Percentiles rank a stretch among this genome's conserved stretches.
Evolutionary conservation across 2,329 filamentous ascomycete genomes (phyloP).

Genomic region (Trichoderma oligosporum): DNA sequence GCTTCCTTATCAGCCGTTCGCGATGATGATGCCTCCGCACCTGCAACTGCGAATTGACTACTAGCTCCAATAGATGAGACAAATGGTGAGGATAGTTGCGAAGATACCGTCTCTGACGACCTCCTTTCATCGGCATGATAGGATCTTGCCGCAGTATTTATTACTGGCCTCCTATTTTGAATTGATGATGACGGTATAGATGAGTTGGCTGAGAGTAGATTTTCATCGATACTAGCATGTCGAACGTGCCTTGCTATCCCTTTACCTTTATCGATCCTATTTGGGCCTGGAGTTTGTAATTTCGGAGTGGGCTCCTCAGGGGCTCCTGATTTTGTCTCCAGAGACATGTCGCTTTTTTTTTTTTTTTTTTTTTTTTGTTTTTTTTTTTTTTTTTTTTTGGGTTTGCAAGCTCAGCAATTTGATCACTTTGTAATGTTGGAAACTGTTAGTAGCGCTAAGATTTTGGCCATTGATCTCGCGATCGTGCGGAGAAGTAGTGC

Average conservation of each 20-base stretch:
- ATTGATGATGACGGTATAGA: conserved; percentile 2
- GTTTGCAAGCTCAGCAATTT: no score
- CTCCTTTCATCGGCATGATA: neutral
- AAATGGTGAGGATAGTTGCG: neutral
- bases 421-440: neutral
- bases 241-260: conserved; percentile 4
- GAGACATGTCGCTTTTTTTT: neutral
- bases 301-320: neutral
- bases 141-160: neutral
- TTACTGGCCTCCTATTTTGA: neutral
- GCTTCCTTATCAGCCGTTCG: neutral
- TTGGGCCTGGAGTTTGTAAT: neutral
- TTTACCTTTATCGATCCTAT: conserved; percentile 3
- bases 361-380: no score
- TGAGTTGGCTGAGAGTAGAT: neutral
- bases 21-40: neutral
- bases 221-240: conserved; percentile 9
- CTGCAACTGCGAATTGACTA: neutral
- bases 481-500: conserved; percentile 3
- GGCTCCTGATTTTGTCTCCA: neutral
- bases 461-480: neutral
- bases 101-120: neutral
- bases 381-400: no score
- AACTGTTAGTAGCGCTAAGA: neutral
- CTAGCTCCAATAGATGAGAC: neutral